Conservation (phyloP, 1,139 yeast genomes). For the Saccharomyces hybrid region DNA sequence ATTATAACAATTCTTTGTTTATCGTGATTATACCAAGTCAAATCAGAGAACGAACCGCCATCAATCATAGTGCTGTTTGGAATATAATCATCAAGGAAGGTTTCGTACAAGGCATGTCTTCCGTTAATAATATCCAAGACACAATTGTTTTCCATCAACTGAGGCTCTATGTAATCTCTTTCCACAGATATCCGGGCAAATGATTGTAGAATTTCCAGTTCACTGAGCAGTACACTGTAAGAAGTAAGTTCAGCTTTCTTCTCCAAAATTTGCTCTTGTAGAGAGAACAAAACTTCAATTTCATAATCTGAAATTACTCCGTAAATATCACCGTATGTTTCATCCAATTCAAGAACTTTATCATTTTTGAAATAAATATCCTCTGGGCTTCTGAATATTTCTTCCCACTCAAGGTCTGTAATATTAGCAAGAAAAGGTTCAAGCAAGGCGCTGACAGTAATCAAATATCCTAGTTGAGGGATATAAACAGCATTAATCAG, state of each 20-base stretch:
- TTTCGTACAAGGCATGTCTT: conserved; percentile 40
- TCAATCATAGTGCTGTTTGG: conserved; percentile 34
- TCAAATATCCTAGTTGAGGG: conserved; percentile 41
- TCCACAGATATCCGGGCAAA: conserved; percentile 34
- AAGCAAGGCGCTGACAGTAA: conserved; percentile 21
- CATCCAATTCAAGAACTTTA: conserved; percentile 33
- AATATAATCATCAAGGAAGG: conserved; percentile 32
- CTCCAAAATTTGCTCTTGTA: conserved; percentile 30
- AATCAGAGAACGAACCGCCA: conserved; percentile 13
- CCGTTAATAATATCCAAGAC: conserved; percentile 23
- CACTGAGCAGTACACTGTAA: conserved; percentile 28
- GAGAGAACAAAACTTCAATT: conserved; percentile 35
- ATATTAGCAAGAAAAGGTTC: conserved; percentile 10
- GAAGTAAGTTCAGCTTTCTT: conserved; percentile 14
- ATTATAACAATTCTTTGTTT: conserved; percentile 28
- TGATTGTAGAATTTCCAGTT: conserved; percentile 37
- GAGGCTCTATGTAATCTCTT: conserved; percentile 35
- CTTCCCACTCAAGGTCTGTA: conserved; percentile 30
- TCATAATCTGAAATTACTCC: conserved; percentile 37
- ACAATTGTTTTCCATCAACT: conserved; percentile 26
- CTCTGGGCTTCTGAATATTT: conserved; percentile 36
- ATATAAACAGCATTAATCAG: conserved; percentile 37
- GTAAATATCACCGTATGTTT: conserved; percentile 38
- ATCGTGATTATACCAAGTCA: conserved; percentile 6
- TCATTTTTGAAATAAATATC: conserved; percentile 35